Evolutionary conservation across 2,329 filamentous ascomycete genomes (phyloP), one percentile per base, ranked within the genome.

Genomic region (Drechslerella dactyloides): DNA sequence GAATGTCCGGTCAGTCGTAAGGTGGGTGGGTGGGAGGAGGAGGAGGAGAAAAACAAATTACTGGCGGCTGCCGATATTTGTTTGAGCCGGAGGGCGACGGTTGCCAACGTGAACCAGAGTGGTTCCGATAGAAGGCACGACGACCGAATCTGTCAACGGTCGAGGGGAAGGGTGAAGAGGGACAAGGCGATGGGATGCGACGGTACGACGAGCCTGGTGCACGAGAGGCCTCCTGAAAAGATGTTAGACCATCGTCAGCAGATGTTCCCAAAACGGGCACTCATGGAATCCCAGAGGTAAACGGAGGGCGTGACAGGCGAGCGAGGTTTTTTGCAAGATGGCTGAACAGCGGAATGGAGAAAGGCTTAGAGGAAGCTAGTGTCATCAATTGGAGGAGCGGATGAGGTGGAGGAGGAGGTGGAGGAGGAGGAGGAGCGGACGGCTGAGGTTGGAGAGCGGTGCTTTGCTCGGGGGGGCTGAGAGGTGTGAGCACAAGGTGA

Each of bases 201-300:
- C 40, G 40, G 30, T 46, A 57, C 27, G 52, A 66, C n/a, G n/a
- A n/a, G n/a, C 44, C 50, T 51, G 55, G 23, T 63, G 65, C 46
- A 62, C 57, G 27, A 37, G 59, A 55, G 53, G 55, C 54, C 59
- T 70, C 66, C 66, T 70, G 66, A 70, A 70, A 64, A 42, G 59
- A 64, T 62, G 54, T 70, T 59, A 70, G 54, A 60, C 66, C 66
- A 70, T 70, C 37, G 60, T 70, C 63, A 70, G 66, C 54, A 52
- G 48, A 58, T 55, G 44, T 64, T 64, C 59, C 64, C 53, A 52
- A 42, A 60, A 68, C 58, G 44, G 62, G 33, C 52, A 54, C 61
- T 44, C 46, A 59, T 54, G 40, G 54, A 55, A 61, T 69, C 57
- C 57, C 56, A 52, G 53, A 44, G 1, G 33, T 42, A 37, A 54